A percentile compares a stretch with the other conserved stretches of the same genome.
phyloP scores from a whole-genome alignment of 257 asterid species.

The Dorcoceras hygrometricum region DNA sequence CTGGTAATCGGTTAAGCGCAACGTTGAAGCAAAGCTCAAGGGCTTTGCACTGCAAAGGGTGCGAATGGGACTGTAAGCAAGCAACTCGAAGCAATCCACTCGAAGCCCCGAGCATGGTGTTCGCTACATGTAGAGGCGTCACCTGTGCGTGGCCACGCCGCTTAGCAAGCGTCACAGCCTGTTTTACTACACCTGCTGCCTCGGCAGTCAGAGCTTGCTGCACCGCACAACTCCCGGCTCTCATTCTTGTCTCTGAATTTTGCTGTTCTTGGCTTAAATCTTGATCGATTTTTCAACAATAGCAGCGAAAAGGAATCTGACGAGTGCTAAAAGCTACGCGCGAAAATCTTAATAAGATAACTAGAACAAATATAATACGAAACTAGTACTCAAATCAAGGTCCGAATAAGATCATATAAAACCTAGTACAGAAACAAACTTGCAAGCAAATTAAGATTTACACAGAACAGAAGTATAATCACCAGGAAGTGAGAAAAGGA shows the following conservation, averaged over 20 bases:
- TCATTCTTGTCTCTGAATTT: conserved; percentile 34
- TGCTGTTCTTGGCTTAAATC: background rate
- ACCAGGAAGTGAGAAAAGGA: conserved; percentile 27
- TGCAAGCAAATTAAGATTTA: conserved; percentile 3
- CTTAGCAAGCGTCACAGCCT: conserved; percentile 63
- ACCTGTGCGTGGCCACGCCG: conserved; percentile 94
- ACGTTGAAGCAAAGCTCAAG: conserved; percentile 95
- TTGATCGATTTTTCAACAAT: conserved; percentile 8
- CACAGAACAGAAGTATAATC: background rate
- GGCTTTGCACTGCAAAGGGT: conserved; percentile 90
- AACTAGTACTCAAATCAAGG: background rate
- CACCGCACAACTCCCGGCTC: conserved; percentile 63
- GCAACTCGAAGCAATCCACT: conserved; percentile 59
- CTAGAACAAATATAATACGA: background rate
- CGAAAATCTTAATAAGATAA: conserved; percentile 14
- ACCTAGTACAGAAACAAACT: background rate
- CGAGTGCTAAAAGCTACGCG: conserved; percentile 16
- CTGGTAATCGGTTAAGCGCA: conserved; percentile 83
- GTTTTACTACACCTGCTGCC: conserved; percentile 57
- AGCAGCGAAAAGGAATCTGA: conserved; percentile 10
- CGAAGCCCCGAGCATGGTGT: conserved; percentile 63
- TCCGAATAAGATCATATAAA: background rate
- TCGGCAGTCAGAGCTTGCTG: conserved; percentile 61
- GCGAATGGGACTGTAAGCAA: conserved; percentile 72
- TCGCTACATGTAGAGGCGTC: conserved; percentile 88